These are phyloP conservation scores for Peronosclerospora sorghi DNA, from an alignment of 352 stramenopile species.

Conservation along the genomic window DNA sequence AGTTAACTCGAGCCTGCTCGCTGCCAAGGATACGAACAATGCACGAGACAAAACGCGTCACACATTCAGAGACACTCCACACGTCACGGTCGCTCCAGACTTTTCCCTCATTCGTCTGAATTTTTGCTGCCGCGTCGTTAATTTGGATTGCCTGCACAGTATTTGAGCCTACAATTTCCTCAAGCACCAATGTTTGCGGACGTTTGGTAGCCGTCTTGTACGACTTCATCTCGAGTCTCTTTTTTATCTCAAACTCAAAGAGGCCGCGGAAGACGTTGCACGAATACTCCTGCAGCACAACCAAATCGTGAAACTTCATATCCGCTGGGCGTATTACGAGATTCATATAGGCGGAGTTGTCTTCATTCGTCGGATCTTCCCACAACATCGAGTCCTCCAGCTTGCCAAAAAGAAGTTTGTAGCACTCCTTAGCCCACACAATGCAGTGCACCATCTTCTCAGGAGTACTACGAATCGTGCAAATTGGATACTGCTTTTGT, in stretches of 20 bases:
- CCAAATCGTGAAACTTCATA: conserved; percentile 33
- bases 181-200: conserved; percentile 68
- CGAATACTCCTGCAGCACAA: conserved; percentile 52
- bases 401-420: conserved; percentile 83
- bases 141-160: conserved; percentile 30
- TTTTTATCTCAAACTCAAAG: conserved; percentile 94
- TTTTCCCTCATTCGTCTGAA: conserved; percentile 21
- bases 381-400: conserved; percentile 92
- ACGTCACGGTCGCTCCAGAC: conserved; percentile 73
- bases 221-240: conserved; percentile 91
- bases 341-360: conserved; percentile 82
- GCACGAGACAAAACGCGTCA: conserved; percentile 74
- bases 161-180: conserved; percentile 37
- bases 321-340: conserved; percentile 36
- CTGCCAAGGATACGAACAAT: conserved; percentile 53
- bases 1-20: conserved; percentile 34
- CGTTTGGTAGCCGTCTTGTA: conserved; percentile 93
- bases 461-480: conserved; percentile 98
- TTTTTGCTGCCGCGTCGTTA: conserved; percentile 12
- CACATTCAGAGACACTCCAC: conserved; percentile 84
- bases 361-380: conserved; percentile 67
- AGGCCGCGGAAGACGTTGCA: conserved; percentile 77
- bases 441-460: conserved; percentile 99
- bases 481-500: conserved; percentile 99
- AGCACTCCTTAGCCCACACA: conserved; percentile 94